Evolutionary conservation across 768 basidiomycete species (phyloP), one percentile per base, ranked within the genome.

Genomic region (Phylloporus scabripes): DNA sequence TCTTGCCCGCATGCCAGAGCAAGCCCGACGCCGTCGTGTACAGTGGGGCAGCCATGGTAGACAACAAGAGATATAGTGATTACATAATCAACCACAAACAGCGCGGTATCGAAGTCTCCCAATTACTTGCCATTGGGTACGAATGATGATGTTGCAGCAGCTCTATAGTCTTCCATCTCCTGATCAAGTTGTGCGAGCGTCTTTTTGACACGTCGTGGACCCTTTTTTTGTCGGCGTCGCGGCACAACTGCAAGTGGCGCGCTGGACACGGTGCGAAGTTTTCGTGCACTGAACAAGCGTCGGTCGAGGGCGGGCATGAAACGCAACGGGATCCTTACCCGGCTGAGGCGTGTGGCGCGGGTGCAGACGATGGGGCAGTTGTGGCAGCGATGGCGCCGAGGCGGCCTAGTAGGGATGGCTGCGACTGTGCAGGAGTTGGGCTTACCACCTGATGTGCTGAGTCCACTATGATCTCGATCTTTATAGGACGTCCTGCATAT

Each of bases 1-100:
- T 96, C 72, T 97, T 92, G 57, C 95, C 95, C 8, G 94, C 94
- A 66, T 92, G 90, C 63, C 84, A 92, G 36, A 92, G 80, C 23
- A 90, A 75, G 11, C 87, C 87, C 46, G 87, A 90, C 38, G 79
- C 92, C 9, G 94, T 98, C 7, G 89, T 92, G 67, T 96, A 98
- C 40, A 98, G 72, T 3, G 94, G 94, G n/a, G 93, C 94, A 14
- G 87, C 91, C 93, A 95, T 41, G 23, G 32, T 32, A 6, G 37
- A 20, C 9, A 34, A 23, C 11, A 44, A 29, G 36, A 38, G 32
- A 36, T 28, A 31, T 18, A 12, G 4, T 17, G 45, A 62, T 63
- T 63, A 63, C 54, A 53, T 60, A 60, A 59, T 45, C 21, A 6
- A 17, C 17, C n/a, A 28, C 39, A 24, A 23, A 14, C 39, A 23